Evolutionary conservation across 345 rosid species (phyloP), one percentile per base, ranked within the genome.

Genomic region (Citrus australasica): DNA sequence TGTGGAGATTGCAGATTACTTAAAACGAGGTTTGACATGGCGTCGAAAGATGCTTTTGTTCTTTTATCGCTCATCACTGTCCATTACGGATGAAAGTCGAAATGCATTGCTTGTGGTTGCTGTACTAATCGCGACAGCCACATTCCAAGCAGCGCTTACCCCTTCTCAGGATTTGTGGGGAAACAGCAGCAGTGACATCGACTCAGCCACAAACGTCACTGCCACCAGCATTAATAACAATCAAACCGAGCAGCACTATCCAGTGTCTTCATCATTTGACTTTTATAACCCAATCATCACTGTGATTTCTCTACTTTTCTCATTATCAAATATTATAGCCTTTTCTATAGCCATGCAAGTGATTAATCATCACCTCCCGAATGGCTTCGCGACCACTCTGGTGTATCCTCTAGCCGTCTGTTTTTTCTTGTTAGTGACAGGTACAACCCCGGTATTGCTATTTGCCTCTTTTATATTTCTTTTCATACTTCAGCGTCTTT

Each of bases 91-190:
- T 37, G 77, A 71, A 27, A 79, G 8, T 40, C 74, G 69, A 68
- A 87, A 59, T 59, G 75, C 78, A 0, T 51, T 87, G 33, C 77
- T 84, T 48, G 82, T 83, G 17, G 86, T 79, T 37, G 77, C 73
- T 35, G 30, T 82, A 37, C 69, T 84, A 22, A 83, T 83, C 6
- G 65, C 84, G 42, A 87, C 86, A 30, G 74, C 87, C n/a, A 83
- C 84, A 0, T 87, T 69, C 30, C 78, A 70, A 48, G 83, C 83
- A 8, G 63, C 33, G 27, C 79, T 86, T 40, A 71, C 66, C 71
- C 87, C 86, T 13, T 83, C 79, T 6, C 82, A 78, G n/a, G 85
- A 4, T 42, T 17, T n/a, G 1, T 3, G 25, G 56, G 32, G 25
- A 66, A 35, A 24, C 11, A 40, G 2, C 46, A 0, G 46, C 11